These are phyloP conservation scores for Aquilaria yunnanensis DNA, from an alignment of 345 rosid species.

Conservation along the genomic window DNA sequence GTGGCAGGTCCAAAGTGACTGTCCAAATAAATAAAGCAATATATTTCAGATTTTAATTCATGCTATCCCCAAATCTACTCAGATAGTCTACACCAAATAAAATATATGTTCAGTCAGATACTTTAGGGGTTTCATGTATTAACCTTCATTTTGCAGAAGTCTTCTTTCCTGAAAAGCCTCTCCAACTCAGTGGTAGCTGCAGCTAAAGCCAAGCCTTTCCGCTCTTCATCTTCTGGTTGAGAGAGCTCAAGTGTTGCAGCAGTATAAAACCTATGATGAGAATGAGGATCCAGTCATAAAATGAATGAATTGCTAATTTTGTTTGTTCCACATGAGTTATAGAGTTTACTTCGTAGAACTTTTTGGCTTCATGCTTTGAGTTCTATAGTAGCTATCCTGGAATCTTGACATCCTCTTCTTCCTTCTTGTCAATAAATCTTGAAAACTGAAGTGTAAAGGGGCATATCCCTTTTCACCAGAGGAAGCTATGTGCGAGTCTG, in stretches of 20 bases:
- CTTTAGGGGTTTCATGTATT: conserved; percentile 2
- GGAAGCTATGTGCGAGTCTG: conserved; percentile 41
- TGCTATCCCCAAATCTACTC: conserved; percentile 8
- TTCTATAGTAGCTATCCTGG: conserved; percentile 27
- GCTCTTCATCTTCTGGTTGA: conserved; percentile 77
- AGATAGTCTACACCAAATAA: neutral
- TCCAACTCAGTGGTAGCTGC: conserved; percentile 91
- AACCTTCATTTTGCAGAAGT: conserved; percentile 91
- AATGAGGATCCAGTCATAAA: conserved; percentile 7
- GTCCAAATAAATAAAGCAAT: neutral
- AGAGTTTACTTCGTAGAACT: conserved; percentile 28
- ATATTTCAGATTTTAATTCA: neutral
- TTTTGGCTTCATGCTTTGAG: conserved; percentile 35
- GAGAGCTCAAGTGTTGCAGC: conserved; percentile 89
- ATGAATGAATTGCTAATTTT: conserved; percentile 5
- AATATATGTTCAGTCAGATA: conserved; percentile 1
- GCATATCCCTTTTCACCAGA: conserved; percentile 50
- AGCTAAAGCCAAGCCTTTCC: conserved; percentile 68
- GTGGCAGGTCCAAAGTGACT: neutral
- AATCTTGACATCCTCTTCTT: conserved; percentile 50
- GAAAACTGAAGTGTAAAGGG: conserved; percentile 63
- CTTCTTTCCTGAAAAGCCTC: conserved; percentile 80
- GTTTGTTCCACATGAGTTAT: conserved; percentile 11
- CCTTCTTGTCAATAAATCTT: conserved; percentile 59
- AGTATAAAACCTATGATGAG: conserved; percentile 50